Conservation (phyloP, 345 rosid species). For the Bruguiera parviflora region DNA sequence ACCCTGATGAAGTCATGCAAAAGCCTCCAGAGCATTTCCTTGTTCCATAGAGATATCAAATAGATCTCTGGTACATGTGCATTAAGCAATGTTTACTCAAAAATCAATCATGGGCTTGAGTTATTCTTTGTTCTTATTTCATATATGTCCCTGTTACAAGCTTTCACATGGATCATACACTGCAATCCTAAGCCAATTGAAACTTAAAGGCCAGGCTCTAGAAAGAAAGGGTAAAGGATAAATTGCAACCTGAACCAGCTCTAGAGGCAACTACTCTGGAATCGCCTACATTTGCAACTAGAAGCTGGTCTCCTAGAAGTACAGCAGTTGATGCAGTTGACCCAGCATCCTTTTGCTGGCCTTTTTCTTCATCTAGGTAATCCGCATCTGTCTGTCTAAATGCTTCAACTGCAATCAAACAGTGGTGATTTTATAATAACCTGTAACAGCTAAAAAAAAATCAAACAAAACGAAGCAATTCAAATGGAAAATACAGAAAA, state of each 20-base stretch:
- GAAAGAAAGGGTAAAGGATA: neutral
- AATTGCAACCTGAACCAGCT: slow-evolving; percentile 46
- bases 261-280: slow-evolving; percentile 53
- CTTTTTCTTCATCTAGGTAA: slow-evolving; percentile 43
- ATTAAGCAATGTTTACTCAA: neutral
- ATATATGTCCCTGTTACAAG: neutral
- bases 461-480: neutral
- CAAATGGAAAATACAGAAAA: neutral
- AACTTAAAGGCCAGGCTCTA: neutral
- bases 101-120: neutral
- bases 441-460: neutral
- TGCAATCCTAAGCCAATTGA: neutral
- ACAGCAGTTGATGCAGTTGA: slow-evolving; percentile 58
- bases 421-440: neutral
- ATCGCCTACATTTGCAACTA: slow-evolving; percentile 70
- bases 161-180: too few relatives aligned
- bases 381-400: slow-evolving; percentile 42
- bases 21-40: too few relatives aligned
- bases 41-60: too few relatives aligned
- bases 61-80: neutral
- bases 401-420: slow-evolving; percentile 40
- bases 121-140: neutral
- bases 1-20: too few relatives aligned
- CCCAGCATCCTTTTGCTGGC: slow-evolving; percentile 46
- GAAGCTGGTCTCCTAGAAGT: slow-evolving; percentile 42